Evolutionary conservation across 257 asterid species (phyloP).

Genomic region (Solanum sejunctum): DNA sequence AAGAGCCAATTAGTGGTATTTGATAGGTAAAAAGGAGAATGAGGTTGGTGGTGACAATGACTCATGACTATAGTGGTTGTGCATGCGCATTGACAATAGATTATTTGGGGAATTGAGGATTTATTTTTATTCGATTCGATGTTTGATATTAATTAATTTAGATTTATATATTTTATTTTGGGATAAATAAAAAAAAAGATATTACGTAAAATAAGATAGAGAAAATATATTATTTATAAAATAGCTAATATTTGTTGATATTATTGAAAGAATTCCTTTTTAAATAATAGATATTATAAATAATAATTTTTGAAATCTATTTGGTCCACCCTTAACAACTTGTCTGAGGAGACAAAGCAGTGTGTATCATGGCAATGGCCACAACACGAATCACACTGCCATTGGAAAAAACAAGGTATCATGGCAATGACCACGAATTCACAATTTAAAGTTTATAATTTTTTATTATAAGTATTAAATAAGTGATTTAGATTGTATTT

Average conservation of each 20-base stretch:
- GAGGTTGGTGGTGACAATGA: not conserved
- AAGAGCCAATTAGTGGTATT: not conserved
- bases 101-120: not conserved
- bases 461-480: not conserved
- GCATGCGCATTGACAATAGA: not conserved
- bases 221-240: not conserved
- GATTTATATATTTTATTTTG: not conserved
- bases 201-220: too few relatives aligned
- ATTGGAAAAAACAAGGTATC: not conserved
- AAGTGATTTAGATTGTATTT: fast-evolving
- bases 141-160: too few relatives aligned
- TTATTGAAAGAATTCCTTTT: not conserved
- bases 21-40: not conserved
- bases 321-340: not conserved
- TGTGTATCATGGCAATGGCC: not conserved
- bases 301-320: not conserved
- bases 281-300: not conserved
- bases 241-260: not conserved
- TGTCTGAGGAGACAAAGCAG: not conserved
- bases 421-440: not conserved
- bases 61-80: not conserved
- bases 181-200: too few relatives aligned
- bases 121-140: too few relatives aligned
- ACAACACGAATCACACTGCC: not conserved
- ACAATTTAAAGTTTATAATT: not conserved